A percentile compares a stretch with the other conserved stretches of the same genome.
phyloP scores from a whole-genome alignment of 345 rosid species.

The Boechera stricta region DNA sequence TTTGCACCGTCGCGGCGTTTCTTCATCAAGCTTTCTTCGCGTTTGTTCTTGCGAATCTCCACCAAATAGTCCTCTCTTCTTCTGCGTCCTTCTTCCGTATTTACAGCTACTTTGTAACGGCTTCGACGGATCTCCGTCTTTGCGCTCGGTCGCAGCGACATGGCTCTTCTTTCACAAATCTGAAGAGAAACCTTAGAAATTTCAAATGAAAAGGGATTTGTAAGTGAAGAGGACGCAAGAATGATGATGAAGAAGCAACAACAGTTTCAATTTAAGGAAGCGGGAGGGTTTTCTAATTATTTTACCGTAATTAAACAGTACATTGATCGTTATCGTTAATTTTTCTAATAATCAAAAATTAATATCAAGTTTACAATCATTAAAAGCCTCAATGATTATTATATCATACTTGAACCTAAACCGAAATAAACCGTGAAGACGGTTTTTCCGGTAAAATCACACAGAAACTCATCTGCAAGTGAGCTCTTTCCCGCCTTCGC shows the following conservation, averaged over 20 bases:
- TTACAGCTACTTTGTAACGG: constrained; percentile 37
- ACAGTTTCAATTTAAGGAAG: background rate
- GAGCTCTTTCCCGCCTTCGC: background rate
- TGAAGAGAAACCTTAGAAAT: constrained; percentile 18
- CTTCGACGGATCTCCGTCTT: constrained; percentile 37
- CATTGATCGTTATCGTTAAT: background rate
- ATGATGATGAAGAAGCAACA: background rate
- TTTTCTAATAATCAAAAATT: no score
- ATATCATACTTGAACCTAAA: background rate
- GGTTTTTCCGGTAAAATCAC: background rate
- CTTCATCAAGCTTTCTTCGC: constrained; percentile 44
- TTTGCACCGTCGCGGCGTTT: constrained; percentile 37
- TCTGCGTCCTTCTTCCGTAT: constrained; percentile 44
- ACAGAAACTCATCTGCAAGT: background rate
- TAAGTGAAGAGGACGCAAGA: background rate
- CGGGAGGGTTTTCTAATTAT: background rate
- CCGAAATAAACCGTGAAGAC: background rate
- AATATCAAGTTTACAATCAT: no score
- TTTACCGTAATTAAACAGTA: background rate
- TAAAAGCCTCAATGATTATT: no score
- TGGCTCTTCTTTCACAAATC: background rate
- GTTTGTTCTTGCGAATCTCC: constrained; percentile 43
- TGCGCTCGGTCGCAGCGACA: constrained; percentile 44
- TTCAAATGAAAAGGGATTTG: background rate
- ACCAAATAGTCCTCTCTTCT: constrained; percentile 43